Conservation (phyloP, 441 rosid genomes). For the Populus tomentosa region DNA sequence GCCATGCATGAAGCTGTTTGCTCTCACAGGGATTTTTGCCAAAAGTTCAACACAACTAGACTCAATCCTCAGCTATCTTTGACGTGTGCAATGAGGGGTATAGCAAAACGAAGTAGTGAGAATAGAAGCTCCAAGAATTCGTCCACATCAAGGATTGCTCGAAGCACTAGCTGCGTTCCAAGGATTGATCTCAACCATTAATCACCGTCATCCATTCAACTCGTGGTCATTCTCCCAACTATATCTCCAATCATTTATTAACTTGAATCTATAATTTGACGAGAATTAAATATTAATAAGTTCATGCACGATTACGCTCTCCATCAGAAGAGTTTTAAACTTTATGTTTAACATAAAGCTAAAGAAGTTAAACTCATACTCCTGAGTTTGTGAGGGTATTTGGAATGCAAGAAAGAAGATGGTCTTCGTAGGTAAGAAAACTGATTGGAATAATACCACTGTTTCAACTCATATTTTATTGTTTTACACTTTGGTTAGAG, state of each 20-base stretch:
- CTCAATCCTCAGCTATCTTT: constrained; percentile 36
- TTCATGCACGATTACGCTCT: background rate
- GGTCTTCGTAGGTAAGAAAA: no score
- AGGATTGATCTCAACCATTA: constrained; percentile 16
- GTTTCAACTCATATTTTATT: no score
- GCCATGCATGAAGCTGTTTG: constrained; percentile 29
- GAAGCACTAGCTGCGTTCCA: constrained; percentile 35
- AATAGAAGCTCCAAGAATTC: constrained; percentile 19
- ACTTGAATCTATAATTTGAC: background rate
- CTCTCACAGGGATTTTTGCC: constrained; percentile 36
- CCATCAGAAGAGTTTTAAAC: background rate
- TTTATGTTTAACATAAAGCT: background rate
- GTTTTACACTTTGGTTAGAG: no score
- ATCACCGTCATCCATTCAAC: background rate
- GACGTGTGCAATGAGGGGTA: constrained; percentile 34
- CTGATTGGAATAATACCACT: no score
- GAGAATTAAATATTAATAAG: background rate
- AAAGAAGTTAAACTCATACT: no score
- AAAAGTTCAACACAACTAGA: constrained; percentile 29
- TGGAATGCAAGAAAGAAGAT: no score
- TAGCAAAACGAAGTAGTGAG: constrained; percentile 30
- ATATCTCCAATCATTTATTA: background rate
- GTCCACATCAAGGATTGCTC: constrained; percentile 15
- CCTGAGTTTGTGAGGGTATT: no score
- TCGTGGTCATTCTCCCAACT: background rate